These are phyloP conservation scores for Leccinum cinnamomeum DNA, from an alignment of 1,284 basidiomycete species.

Conservation along the genomic window DNA sequence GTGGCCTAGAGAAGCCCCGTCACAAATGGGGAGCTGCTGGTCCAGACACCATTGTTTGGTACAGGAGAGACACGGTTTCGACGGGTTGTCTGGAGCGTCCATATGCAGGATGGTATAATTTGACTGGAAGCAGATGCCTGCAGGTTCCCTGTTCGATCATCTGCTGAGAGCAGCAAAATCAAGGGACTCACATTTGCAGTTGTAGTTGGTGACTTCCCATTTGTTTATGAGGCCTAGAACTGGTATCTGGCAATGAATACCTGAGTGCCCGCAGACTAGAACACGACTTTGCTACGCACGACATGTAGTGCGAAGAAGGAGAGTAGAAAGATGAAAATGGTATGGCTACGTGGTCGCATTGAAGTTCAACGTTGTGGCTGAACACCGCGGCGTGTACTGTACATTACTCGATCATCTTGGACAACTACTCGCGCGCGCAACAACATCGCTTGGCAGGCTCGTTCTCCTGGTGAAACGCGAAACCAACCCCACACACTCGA, in stretches of 20 bases:
- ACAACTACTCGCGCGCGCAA: neutral
- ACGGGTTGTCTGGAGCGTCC: slow-evolving; percentile 77
- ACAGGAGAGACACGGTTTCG: slow-evolving; percentile 88
- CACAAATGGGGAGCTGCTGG: slow-evolving; percentile 85
- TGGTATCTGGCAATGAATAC: slow-evolving; percentile 39
- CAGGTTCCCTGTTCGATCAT: slow-evolving; percentile 11
- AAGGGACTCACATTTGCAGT: slow-evolving; percentile 66
- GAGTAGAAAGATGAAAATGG: slow-evolving; percentile 20
- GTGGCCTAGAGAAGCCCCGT: slow-evolving; percentile 81
- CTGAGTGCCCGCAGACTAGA: slow-evolving; percentile 9
- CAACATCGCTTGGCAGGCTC: neutral
- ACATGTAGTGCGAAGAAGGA: slow-evolving; percentile 20
- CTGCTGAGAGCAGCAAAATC: slow-evolving; percentile 1
- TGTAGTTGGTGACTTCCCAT: slow-evolving; percentile 79
- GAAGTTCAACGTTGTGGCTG: slow-evolving; percentile 19
- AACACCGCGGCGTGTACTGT: slow-evolving; percentile 1
- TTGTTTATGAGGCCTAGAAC: slow-evolving; percentile 56
- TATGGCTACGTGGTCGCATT: slow-evolving; percentile 23
- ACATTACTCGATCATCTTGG: neutral
- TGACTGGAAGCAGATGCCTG: slow-evolving; percentile 87
- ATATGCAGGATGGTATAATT: slow-evolving; percentile 88
- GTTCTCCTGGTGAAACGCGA: slow-evolving; percentile 1
- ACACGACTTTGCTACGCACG: slow-evolving; percentile 27
- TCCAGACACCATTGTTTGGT: slow-evolving; percentile 96
- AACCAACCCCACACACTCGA: slow-evolving; percentile 13